phyloP scores from a whole-genome alignment of 2,329 filamentous ascomycete genomes.

The Epichloe sylvatica region DNA sequence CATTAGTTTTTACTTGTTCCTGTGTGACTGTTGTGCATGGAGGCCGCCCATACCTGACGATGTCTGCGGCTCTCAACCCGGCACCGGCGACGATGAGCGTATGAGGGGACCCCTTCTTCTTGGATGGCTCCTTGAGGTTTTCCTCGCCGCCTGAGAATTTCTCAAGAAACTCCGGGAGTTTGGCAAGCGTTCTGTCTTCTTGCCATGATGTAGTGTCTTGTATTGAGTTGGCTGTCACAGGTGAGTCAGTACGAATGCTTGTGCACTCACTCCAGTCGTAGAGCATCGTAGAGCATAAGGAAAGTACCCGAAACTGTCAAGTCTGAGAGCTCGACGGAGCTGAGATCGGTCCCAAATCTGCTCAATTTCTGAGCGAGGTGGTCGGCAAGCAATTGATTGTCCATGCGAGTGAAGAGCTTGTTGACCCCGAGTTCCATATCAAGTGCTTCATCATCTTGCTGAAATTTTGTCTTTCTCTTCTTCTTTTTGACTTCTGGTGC shows the following conservation, averaged over 20 bases:
- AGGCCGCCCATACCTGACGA: slow-evolving; percentile 47
- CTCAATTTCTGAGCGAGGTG: slow-evolving; percentile 68
- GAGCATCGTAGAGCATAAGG: background rate
- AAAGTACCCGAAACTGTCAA: slow-evolving; percentile 59
- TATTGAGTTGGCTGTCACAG: slow-evolving; percentile 52
- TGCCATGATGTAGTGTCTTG: slow-evolving; percentile 66
- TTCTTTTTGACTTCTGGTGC: slow-evolving; percentile 28
- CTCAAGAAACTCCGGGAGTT: slow-evolving; percentile 69
- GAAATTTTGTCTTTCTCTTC: slow-evolving; percentile 40
- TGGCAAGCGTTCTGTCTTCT: slow-evolving; percentile 50
- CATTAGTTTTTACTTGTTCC: background rate
- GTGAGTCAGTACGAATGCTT: slow-evolving; percentile 2
- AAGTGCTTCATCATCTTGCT: slow-evolving; percentile 40
- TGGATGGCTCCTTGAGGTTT: slow-evolving; percentile 48
- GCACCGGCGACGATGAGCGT: slow-evolving; percentile 80
- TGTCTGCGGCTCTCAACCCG: slow-evolving; percentile 72
- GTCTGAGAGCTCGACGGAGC: slow-evolving; percentile 71
- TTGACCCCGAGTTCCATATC: slow-evolving; percentile 66
- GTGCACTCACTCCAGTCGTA: background rate
- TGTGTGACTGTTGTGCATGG: background rate
- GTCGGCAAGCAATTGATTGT: slow-evolving; percentile 69
- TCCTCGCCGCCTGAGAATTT: slow-evolving; percentile 42
- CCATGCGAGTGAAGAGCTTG: slow-evolving; percentile 67
- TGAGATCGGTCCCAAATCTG: slow-evolving; percentile 68
- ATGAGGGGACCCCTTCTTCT: slow-evolving; percentile 61